These are phyloP conservation scores for Neoarthrinium moseri DNA, from an alignment of 2,329 filamentous ascomycete species.

Conservation along the genomic window DNA sequence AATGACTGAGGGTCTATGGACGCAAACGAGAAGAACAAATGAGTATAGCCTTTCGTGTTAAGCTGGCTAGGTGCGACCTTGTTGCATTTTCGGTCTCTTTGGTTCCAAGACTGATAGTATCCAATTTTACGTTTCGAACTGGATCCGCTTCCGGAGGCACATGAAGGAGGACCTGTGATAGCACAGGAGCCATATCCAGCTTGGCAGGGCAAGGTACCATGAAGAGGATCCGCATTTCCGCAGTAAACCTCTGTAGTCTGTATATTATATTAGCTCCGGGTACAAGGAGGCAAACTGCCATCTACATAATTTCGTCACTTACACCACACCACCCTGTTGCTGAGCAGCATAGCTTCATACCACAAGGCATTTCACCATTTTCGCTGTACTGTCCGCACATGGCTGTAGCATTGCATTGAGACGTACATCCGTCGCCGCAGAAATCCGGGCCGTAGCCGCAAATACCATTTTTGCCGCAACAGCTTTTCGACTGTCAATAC, in stretches of 20 bases:
- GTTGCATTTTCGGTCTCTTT: constrained; percentile 10
- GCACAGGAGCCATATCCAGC: constrained; percentile 3
- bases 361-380: background rate
- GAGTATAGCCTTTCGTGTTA: constrained; percentile 12
- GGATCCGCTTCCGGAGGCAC: constrained; percentile 5
- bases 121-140: constrained; percentile 10
- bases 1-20: constrained; percentile 30
- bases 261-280: background rate
- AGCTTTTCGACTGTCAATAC: background rate
- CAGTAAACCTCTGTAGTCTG: constrained; percentile 4
- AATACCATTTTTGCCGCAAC: background rate
- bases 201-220: background rate
- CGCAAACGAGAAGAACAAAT: constrained; percentile 26
- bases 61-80: constrained; percentile 10
- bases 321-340: constrained; percentile 1
- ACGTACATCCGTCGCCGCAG: background rate
- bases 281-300: background rate
- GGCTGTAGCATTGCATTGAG: constrained; percentile 2
- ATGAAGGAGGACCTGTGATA: background rate
- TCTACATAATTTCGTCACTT: background rate
- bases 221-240: constrained; percentile 1
- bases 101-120: constrained; percentile 15
- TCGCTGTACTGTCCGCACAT: background rate
- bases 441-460: constrained; percentile 4
- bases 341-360: constrained; percentile 6